A percentile compares a stretch with the other conserved stretches of the same genome.
Conservation (phyloP, 345 rosid genomes). For the Camelina sativa region DNA sequence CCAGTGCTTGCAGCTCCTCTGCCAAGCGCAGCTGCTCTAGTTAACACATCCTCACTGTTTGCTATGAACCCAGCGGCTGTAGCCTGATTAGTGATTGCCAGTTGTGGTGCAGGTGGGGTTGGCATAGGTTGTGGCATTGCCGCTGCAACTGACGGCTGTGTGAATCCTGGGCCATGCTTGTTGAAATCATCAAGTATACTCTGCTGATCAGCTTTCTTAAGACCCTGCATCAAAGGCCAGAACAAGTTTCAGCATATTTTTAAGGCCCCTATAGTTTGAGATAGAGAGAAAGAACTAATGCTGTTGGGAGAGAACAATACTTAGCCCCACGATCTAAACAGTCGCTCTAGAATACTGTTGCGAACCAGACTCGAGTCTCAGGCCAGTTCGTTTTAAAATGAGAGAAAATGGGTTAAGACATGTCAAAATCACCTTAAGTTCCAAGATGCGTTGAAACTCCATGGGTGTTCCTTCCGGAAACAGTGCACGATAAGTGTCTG, state of each 20-base stretch:
- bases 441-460: constrained; percentile 98
- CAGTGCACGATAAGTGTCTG: constrained; percentile 93
- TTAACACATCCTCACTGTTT: constrained; percentile 88
- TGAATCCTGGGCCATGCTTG: constrained; percentile 73
- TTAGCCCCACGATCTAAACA: background rate
- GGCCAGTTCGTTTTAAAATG: background rate
- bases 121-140: constrained; percentile 54
- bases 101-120: constrained; percentile 44
- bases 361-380: background rate
- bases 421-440: constrained; percentile 68
- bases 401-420: constrained; percentile 6
- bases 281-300: background rate
- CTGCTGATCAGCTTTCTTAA: constrained; percentile 91
- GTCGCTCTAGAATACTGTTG: constrained; percentile 6
- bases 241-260: background rate
- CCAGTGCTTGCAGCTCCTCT: constrained; percentile 99
- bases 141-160: constrained; percentile 50
- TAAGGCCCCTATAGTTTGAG: background rate
- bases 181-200: constrained; percentile 87
- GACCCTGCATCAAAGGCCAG: constrained; percentile 60
- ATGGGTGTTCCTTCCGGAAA: constrained; percentile 97
- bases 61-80: constrained; percentile 71
- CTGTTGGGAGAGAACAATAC: background rate
- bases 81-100: constrained; percentile 50
- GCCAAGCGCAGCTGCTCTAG: constrained; percentile 97